phyloP scores from a whole-genome alignment of 208 protist genomes.

The Phytomonas francai region DNA sequence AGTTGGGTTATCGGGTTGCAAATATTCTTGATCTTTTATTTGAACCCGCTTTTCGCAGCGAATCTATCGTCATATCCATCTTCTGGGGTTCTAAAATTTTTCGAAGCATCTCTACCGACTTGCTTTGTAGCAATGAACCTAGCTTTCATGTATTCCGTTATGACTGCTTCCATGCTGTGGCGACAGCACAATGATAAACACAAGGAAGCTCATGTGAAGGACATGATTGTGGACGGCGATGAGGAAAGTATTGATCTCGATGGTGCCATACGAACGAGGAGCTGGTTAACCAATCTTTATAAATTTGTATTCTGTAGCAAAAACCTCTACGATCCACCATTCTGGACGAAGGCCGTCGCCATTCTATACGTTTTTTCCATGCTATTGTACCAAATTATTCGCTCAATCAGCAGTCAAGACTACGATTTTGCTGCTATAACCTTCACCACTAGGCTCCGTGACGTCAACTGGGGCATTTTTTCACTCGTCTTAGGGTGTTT shows the following conservation, averaged over 20 bases:
- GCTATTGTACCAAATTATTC: slow-evolving; percentile 40
- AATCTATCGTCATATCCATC: slow-evolving; percentile 24
- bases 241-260: slow-evolving; percentile 4
- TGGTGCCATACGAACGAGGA: background rate
- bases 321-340: slow-evolving; percentile 66
- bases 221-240: background rate
- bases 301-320: slow-evolving; percentile 25
- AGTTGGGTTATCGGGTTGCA: slow-evolving; percentile 59
- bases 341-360: slow-evolving; percentile 63
- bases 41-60: slow-evolving; percentile 59
- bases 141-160: slow-evolving; percentile 79
- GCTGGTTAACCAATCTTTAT: background rate
- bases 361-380: slow-evolving; percentile 36
- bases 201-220: slow-evolving; percentile 2
- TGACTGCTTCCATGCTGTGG: slow-evolving; percentile 75
- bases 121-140: slow-evolving; percentile 68
- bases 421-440: background rate
- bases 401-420: background rate
- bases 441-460: background rate
- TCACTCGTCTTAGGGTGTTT: slow-evolving; percentile 34
- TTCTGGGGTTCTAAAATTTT: slow-evolving; percentile 52
- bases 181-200: slow-evolving; percentile 5
- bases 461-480: slow-evolving; percentile 26
- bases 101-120: slow-evolving; percentile 66
- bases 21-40: slow-evolving; percentile 59